phyloP scores from a whole-genome alignment of 176 grass and related monocot genomes.

The Neostapfia colusana region DNA sequence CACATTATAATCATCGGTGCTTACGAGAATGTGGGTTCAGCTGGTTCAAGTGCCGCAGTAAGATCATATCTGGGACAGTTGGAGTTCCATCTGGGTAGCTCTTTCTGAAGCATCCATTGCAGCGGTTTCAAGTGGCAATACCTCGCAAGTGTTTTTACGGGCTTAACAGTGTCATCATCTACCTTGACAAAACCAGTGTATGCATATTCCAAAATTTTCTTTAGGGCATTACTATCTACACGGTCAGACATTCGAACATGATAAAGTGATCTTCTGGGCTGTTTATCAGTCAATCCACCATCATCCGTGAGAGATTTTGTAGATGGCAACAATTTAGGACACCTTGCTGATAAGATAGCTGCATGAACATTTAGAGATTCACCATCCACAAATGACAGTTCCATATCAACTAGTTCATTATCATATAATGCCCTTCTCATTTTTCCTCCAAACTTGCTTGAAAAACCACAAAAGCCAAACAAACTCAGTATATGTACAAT shows the following conservation, averaged over 20 bases:
- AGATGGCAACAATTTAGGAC: conserved; percentile 71
- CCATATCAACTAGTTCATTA: conserved; percentile 60
- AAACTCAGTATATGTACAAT: conserved; percentile 74
- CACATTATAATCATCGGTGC: conserved; percentile 22
- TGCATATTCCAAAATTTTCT: conserved; percentile 75
- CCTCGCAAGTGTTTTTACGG: conserved; percentile 62
- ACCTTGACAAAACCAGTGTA: conserved; percentile 58
- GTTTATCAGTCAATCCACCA: conserved; percentile 32
- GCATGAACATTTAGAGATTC: conserved; percentile 59
- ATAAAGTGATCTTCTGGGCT: conserved; percentile 27
- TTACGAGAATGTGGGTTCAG: conserved; percentile 63
- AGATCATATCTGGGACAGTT: conserved; percentile 50
- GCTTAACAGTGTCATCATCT: conserved; percentile 51
- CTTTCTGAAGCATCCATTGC: conserved; percentile 75
- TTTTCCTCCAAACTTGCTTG: conserved; percentile 62
- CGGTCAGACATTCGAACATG: conserved; percentile 68
- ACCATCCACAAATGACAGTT: conserved; percentile 54
- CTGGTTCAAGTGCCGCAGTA: conserved; percentile 42
- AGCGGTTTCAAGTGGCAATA: conserved; percentile 66
- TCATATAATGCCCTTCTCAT: conserved; percentile 55
- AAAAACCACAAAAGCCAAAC: conserved; percentile 69
- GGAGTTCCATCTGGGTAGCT: conserved; percentile 58
- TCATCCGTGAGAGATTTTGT: conserved; percentile 36
- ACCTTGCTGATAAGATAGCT: conserved; percentile 64
- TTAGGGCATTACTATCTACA: conserved; percentile 61